These are phyloP conservation scores for Euptelea pleiosperma DNA, from an alignment of 164 flowering plant species.

Conservation along the genomic window DNA sequence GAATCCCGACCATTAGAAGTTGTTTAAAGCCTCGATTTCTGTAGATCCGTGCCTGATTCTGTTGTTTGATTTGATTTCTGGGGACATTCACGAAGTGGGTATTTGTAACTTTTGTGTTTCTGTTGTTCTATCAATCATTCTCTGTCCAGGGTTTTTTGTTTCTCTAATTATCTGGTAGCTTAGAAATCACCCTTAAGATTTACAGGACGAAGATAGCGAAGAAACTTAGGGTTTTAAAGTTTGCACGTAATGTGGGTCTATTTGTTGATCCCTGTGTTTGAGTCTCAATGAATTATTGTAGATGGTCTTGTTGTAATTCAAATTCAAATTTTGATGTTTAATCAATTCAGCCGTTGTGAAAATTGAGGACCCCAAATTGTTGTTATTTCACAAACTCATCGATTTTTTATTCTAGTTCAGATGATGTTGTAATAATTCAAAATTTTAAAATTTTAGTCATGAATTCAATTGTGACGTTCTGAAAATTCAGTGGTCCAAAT, in stretches of 20 bases:
- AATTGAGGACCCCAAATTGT: not conserved
- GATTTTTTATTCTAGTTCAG: too few species aligned
- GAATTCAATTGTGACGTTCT: too few species aligned
- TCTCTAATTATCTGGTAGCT: not conserved
- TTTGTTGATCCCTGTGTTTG: constrained; percentile 1
- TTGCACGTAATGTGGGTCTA: constrained; percentile 3
- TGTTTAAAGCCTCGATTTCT: not conserved
- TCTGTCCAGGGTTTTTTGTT: not conserved
- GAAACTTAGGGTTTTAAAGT: too few species aligned
- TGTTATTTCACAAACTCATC: too few species aligned
- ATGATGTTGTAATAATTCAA: too few species aligned
- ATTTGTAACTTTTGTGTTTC: not conserved
- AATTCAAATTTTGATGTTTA: not conserved
- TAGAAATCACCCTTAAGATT: not conserved
- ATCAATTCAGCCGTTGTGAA: not conserved
- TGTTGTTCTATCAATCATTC: not conserved
- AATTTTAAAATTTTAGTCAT: too few species aligned
- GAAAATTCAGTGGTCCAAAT: too few species aligned
- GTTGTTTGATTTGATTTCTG: constrained; percentile 8
- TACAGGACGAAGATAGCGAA: not conserved
- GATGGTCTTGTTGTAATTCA: not conserved
- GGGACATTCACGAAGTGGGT: not conserved
- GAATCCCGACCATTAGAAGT: constrained; percentile 8
- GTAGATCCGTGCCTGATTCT: constrained; percentile 9
- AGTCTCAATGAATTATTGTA: not conserved